These are phyloP conservation scores for Colletotrichum navitas DNA, from an alignment of 2,329 filamentous ascomycete genomes.

Conservation along the genomic window DNA sequence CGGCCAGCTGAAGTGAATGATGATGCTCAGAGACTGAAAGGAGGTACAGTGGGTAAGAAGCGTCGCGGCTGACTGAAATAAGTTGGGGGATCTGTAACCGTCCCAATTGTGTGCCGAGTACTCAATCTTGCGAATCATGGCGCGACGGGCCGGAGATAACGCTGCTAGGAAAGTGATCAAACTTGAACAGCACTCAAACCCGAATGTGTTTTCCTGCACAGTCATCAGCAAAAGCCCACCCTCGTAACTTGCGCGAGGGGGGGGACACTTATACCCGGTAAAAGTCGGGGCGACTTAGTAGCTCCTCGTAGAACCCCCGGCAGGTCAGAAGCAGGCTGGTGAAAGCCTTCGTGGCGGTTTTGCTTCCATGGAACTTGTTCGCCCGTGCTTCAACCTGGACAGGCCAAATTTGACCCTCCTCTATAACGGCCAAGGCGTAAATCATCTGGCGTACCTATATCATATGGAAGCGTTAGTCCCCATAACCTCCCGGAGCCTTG, in stretches of 20 bases:
- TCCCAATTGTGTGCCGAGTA: not conserved
- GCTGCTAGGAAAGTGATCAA: slow-evolving; percentile 16
- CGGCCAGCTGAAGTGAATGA: fast-evolving
- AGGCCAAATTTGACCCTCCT: slow-evolving; percentile 5
- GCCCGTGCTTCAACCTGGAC: not conserved
- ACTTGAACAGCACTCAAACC: not conserved
- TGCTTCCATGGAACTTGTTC: slow-evolving; percentile 16
- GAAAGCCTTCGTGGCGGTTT: not conserved
- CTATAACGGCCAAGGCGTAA: slow-evolving; percentile 14
- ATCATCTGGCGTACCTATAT: slow-evolving; percentile 15
- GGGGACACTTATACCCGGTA: no score
- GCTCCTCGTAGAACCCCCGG: not conserved
- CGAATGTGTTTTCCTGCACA: slow-evolving; percentile 7
- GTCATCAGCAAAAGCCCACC: not conserved
- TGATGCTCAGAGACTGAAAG: not conserved
- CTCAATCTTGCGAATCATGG: not conserved
- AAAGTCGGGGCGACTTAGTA: not conserved
- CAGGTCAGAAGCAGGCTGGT: slow-evolving; percentile 16
- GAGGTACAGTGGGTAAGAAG: slow-evolving; percentile 21
- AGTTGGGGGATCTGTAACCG: not conserved
- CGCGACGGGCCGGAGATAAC: slow-evolving; percentile 16
- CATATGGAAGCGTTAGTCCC: not conserved
- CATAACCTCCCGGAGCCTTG: not conserved
- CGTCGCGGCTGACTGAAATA: not conserved
- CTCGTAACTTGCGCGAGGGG: not conserved